Evolutionary conservation across 139 green algal genomes (phyloP), one percentile per base, ranked within the genome.

Genomic region (Astrephomene gubernaculifera): DNA sequence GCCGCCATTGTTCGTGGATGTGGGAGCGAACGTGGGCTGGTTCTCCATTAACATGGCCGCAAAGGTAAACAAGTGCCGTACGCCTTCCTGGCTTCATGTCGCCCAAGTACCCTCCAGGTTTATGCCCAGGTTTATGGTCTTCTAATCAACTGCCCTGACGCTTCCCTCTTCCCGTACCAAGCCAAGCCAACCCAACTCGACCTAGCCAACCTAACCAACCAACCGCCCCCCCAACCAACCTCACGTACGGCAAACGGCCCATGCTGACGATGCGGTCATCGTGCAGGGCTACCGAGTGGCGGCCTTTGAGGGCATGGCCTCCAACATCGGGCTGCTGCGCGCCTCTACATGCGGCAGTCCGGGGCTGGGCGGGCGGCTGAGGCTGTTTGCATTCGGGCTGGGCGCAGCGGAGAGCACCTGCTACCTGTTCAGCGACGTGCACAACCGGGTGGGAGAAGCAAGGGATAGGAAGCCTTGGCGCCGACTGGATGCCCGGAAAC

Each of bases 251-350:
- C n/a, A n/a, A n/a, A n/a, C n/a, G n/a, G n/a, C n/a, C n/a, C n/a
- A n/a, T n/a, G n/a, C n/a, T n/a, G n/a, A n/a, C n/a, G n/a, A n/a
- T n/a, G n/a, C n/a, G n/a, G n/a, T n/a, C n/a, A n/a, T n/a, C n/a
- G n/a, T 6, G n/a, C 63, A 74, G 63, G 85, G 85, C 33, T 89
- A 76, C 85, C 49, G 14, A 2, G 85, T 89, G 39, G 38, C 63
- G 9, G 67, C 85, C 21, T 89, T 89, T 24, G 85, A 89, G 68
- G 85, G 74, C 63, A 86, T 89, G 85, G 41, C 76, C 60, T 39
- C 75, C 85, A 89, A 89, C 54, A 57, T 86, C 38, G 78, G 31
- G 21, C 71, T 82, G 45, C 31, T 89, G 43, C 85, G 72, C 68
- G 25, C 49, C 31, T 75, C 69, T 33, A 54, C 76, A 3, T 89